These are phyloP conservation scores for Trichoderma gracile DNA, from an alignment of 2,329 filamentous ascomycete genomes.

Conservation along the genomic window DNA sequence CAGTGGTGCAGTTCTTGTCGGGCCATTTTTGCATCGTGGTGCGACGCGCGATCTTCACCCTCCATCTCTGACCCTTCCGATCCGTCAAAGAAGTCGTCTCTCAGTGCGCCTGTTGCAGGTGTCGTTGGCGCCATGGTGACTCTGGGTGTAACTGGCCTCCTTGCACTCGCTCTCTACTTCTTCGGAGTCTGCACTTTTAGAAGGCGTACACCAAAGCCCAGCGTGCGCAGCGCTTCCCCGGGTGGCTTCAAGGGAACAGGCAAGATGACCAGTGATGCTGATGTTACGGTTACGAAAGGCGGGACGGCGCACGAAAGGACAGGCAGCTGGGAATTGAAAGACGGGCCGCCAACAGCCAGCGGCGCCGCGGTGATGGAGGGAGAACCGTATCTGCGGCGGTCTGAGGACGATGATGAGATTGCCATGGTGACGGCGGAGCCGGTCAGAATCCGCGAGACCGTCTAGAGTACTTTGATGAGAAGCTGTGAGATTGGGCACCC, in stretches of 20 bases:
- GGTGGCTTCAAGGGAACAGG: slow-evolving; percentile 49
- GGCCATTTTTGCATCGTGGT: slow-evolving; percentile 42
- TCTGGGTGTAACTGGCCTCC: slow-evolving; percentile 40
- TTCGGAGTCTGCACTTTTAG: slow-evolving; percentile 40
- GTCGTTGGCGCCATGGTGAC: slow-evolving; percentile 49
- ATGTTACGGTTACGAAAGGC: slow-evolving; percentile 43
- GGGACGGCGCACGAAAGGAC: slow-evolving; percentile 48
- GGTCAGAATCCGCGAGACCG: slow-evolving; percentile 43
- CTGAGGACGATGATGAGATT: slow-evolving; percentile 33
- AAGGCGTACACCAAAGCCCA: slow-evolving; percentile 24
- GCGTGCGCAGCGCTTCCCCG: slow-evolving; percentile 28
- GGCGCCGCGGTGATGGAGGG: slow-evolving; percentile 30
- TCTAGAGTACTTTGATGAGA: slow-evolving; percentile 33
- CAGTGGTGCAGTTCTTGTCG: slow-evolving; percentile 51
- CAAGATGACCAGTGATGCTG: slow-evolving; percentile 48
- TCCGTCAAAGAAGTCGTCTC: not conserved
- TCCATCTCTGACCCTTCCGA: not conserved
- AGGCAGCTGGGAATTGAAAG: slow-evolving; percentile 52
- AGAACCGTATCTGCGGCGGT: slow-evolving; percentile 18
- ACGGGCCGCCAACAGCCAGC: slow-evolving; percentile 26
- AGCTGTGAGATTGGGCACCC: not conserved
- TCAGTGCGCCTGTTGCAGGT: slow-evolving; percentile 46
- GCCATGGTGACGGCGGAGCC: slow-evolving; percentile 42
- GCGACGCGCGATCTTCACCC: slow-evolving; percentile 29
- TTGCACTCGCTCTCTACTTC: slow-evolving; percentile 37